phyloP scores from a whole-genome alignment of 257 asterid genomes.

The Salvia hispanica region DNA sequence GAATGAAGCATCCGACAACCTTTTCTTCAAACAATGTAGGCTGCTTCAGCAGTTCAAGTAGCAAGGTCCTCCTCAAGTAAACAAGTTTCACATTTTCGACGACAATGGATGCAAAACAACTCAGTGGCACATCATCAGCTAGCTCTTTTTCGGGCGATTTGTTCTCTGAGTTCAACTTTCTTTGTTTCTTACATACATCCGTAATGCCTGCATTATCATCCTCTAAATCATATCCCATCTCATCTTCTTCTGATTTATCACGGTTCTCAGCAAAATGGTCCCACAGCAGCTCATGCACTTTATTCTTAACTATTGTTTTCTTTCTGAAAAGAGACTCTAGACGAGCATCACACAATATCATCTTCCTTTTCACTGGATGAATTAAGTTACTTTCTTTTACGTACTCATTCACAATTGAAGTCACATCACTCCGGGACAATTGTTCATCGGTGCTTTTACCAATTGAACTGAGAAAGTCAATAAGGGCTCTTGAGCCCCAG shows the following conservation, averaged over 20 bases:
- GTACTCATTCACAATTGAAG: constrained; percentile 51
- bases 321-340: constrained; percentile 55
- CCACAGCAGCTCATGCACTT: constrained; percentile 57
- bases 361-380: constrained; percentile 53
- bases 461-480: constrained; percentile 60
- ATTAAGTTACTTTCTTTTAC: constrained; percentile 51
- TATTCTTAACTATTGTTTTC: constrained; percentile 40
- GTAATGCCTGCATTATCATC: constrained; percentile 26
- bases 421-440: constrained; percentile 58
- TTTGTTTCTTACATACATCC: constrained; percentile 38
- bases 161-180: constrained; percentile 36
- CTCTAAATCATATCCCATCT: constrained; percentile 38
- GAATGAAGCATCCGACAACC: constrained; percentile 69
- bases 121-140: constrained; percentile 30
- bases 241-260: constrained; percentile 58
- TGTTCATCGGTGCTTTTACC: constrained; percentile 54
- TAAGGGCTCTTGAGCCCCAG: constrained; percentile 78
- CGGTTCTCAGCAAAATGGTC: constrained; percentile 57
- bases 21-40: constrained; percentile 66
- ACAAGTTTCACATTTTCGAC: constrained; percentile 73
- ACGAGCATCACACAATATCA: constrained; percentile 53
- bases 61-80: constrained; percentile 69
- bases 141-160: constrained; percentile 30
- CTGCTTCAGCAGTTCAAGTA: constrained; percentile 53
- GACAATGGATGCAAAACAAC: constrained; percentile 56